A percentile compares a stretch with the other conserved stretches of the same genome.
Evolutionary conservation across 2,329 filamentous ascomycete genomes (phyloP).

Genomic region (Capronia americana): DNA sequence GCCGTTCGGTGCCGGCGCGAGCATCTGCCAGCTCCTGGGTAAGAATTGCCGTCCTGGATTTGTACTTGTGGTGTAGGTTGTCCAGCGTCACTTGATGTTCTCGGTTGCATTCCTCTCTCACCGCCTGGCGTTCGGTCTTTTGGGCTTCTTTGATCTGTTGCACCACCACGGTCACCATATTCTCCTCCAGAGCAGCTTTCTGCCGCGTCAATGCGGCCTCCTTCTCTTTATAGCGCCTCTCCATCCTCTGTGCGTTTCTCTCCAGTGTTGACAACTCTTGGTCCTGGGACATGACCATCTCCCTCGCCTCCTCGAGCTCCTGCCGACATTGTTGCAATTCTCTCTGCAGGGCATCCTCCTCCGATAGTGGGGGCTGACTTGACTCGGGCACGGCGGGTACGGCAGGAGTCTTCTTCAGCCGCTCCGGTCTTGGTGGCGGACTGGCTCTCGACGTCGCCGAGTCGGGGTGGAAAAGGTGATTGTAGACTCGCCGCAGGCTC

Average conservation of each 20-base stretch:
- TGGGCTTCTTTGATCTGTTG: conserved; percentile 37
- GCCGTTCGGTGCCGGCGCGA: conserved; percentile 26
- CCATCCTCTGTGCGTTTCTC: conserved; percentile 43
- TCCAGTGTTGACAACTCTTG: conserved; percentile 31
- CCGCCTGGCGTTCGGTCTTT: conserved; percentile 31
- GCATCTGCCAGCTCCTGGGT: conserved; percentile 33
- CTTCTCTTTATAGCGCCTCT: conserved; percentile 35
- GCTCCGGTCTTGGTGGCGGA: neutral
- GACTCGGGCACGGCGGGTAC: conserved; percentile 14
- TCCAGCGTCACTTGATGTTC: conserved; percentile 30
- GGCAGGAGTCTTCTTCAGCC: conserved; percentile 20
- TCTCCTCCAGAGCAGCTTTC: conserved; percentile 35
- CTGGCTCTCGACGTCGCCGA: conserved; percentile 2
- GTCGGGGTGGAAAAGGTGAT: conserved; percentile 34
- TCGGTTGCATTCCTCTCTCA: conserved; percentile 27
- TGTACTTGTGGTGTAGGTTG: conserved; percentile 35
- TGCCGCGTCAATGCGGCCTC: conserved; percentile 29
- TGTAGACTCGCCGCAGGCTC: conserved; percentile 34
- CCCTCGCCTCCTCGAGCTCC: conserved; percentile 33
- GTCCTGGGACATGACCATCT: conserved; percentile 33
- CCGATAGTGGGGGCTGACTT: conserved; percentile 3
- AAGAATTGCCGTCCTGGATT: conserved; percentile 34
- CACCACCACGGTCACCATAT: conserved; percentile 35
- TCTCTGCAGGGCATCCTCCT: conserved; percentile 24
- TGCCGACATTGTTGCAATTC: conserved; percentile 36